Conservation (phyloP, 164 flowering plant species). For the Dillenia suffruticosa region DNA sequence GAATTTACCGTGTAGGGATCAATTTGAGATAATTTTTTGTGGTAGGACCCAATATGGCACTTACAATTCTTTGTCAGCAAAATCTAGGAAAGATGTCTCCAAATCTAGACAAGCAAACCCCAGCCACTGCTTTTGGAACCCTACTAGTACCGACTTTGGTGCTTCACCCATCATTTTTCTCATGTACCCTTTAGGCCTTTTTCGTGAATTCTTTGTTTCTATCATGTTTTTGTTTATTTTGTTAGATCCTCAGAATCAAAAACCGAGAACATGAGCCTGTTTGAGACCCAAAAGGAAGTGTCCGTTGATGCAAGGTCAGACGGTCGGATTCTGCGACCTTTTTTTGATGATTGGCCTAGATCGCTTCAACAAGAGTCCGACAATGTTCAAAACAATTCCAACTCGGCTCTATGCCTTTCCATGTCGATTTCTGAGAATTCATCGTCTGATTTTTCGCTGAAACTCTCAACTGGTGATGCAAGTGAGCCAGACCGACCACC, state of each 20-base stretch:
- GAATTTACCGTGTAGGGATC: too few relatives aligned
- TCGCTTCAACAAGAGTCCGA: constrained; percentile 31
- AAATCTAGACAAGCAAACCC: too few relatives aligned
- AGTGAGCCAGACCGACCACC: constrained; percentile 13
- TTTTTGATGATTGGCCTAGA: constrained; percentile 85
- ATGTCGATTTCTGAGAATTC: constrained; percentile 48
- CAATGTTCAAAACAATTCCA: constrained; percentile 14
- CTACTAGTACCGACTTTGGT: background rate
- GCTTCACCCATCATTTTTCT: background rate
- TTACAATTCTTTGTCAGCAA: too few relatives aligned
- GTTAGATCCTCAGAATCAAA: constrained; percentile 35
- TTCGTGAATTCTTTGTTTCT: background rate
- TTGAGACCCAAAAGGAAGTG: constrained; percentile 19
- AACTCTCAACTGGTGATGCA: constrained; percentile 58
- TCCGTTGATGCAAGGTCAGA: constrained; percentile 21
- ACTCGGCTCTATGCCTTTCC: constrained; percentile 37
- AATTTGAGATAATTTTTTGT: too few relatives aligned
- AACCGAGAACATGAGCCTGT: constrained; percentile 17
- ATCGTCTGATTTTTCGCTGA: constrained; percentile 65
- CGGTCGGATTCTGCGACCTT: constrained; percentile 53
- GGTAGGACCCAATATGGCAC: too few relatives aligned
- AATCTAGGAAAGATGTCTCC: too few relatives aligned
- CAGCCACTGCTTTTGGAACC: too few relatives aligned
- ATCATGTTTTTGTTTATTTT: background rate
- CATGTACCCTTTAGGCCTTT: too few relatives aligned